phyloP scores from a whole-genome alignment of 495 filamentous ascomycete species.

The Thermothielavioides terrestris region DNA sequence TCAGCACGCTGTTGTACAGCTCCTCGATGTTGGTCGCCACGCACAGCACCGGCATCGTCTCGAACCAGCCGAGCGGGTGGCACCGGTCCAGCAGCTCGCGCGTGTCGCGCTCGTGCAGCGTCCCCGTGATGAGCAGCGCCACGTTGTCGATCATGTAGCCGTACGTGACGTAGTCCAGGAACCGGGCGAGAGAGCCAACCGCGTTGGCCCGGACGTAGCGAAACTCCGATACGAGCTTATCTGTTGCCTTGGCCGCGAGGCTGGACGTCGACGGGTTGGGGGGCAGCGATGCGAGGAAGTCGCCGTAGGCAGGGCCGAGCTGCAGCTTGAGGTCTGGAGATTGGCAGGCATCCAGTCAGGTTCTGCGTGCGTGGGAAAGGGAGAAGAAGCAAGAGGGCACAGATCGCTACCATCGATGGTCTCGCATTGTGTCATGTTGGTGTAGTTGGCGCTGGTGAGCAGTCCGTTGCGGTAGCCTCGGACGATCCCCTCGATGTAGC shows the following conservation, averaged over 20 bases:
- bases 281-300: constrained; percentile 89
- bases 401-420: constrained; percentile 75
- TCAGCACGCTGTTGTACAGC: constrained; percentile 92
- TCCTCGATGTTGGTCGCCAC: constrained; percentile 98
- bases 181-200: constrained; percentile 79
- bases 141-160: constrained; percentile 99
- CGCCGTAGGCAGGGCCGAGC: constrained; percentile 91
- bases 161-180: constrained; percentile 95
- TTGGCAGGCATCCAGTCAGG: too few species aligned
- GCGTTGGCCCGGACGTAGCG: constrained; percentile 90
- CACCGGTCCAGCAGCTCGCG: constrained; percentile 91
- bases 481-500: constrained; percentile 94
- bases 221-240: constrained; percentile 97
- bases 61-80: constrained; percentile 97
- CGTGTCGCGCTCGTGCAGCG: constrained; percentile 94
- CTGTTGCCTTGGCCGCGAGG: constrained; percentile 89
- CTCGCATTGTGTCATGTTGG: constrained; percentile 96
- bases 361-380: too few species aligned
- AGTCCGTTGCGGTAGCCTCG: constrained; percentile 94
- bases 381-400: too few species aligned
- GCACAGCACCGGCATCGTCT: constrained; percentile 95
- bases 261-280: constrained; percentile 94
- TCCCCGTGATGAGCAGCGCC: constrained; percentile 94
- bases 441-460: constrained; percentile 84
- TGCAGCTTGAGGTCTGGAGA: constrained; percentile 87